Conservation (phyloP, 176 grass and related monocot species). For the Oryza officinalis region DNA sequence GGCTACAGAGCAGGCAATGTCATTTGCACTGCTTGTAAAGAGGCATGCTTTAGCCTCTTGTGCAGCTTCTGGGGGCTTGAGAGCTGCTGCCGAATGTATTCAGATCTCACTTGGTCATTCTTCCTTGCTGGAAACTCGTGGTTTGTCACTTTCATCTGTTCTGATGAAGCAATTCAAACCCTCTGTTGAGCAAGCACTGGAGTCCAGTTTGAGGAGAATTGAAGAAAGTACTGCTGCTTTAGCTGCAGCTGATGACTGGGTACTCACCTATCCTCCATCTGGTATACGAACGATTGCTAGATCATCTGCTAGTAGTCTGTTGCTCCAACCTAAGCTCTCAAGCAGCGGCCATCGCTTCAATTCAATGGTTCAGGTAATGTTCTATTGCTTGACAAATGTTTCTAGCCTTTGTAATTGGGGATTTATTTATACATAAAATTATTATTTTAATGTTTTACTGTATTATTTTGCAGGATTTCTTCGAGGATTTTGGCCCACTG, state of each 20-base stretch:
- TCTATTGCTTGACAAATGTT: constrained; percentile 25
- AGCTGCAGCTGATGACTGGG: constrained; percentile 91
- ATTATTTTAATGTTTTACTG: not conserved
- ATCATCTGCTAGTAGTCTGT: constrained; percentile 50
- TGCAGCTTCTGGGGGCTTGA: constrained; percentile 79
- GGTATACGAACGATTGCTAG: constrained; percentile 56
- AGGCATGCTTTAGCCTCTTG: constrained; percentile 81
- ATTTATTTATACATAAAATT: not conserved
- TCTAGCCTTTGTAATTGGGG: constrained; percentile 12
- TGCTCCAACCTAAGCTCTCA: constrained; percentile 81
- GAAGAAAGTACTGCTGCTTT: constrained; percentile 86
- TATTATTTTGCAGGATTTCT: constrained; percentile 79
- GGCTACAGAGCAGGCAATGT: constrained; percentile 66
- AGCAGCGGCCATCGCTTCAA: constrained; percentile 87
- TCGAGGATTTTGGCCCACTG: constrained; percentile 91
- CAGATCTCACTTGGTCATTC: constrained; percentile 87
- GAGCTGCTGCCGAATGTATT: constrained; percentile 74
- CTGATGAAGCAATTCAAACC: constrained; percentile 84
- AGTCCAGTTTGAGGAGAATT: constrained; percentile 90
- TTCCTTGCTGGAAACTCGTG: constrained; percentile 74
- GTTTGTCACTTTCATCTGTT: constrained; percentile 78
- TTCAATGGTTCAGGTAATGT: constrained; percentile 92
- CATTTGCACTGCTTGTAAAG: constrained; percentile 78
- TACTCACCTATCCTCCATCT: constrained; percentile 70
- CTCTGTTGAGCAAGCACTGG: constrained; percentile 79